Conservation (phyloP, 768 basidiomycete species). For the Lactarius hatsudake region DNA sequence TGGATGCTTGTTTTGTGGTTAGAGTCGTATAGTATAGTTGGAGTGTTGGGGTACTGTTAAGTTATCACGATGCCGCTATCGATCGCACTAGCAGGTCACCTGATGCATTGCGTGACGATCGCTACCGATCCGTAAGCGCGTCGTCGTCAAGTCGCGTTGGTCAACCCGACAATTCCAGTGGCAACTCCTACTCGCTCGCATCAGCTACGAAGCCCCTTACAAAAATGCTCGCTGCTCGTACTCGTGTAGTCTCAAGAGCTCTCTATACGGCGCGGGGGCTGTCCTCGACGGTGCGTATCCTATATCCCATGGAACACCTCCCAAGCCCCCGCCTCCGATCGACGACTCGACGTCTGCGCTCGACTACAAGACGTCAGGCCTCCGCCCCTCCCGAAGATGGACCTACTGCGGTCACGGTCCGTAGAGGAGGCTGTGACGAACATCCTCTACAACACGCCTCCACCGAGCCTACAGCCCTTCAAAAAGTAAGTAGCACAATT, state of each 20-base stretch:
- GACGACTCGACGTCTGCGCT: conserved; percentile 96
- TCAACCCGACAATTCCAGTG: not conserved
- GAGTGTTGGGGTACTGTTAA: not conserved
- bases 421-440: conserved; percentile 98
- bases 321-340: conserved; percentile 75
- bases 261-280: conserved; percentile 29
- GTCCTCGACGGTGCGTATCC: conserved; percentile 25
- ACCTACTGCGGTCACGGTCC: conserved; percentile 75
- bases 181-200: no score
- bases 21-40: not conserved
- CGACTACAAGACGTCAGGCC: conserved; percentile 83
- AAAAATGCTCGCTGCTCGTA: conserved; percentile 20
- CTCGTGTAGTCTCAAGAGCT: conserved; percentile 12
- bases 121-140: no score
- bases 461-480: conserved; percentile 86
- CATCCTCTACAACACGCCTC: conserved; percentile 94
- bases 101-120: no score
- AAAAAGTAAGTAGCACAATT: conserved; percentile 89
- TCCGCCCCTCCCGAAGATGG: conserved; percentile 82
- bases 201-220: not conserved
- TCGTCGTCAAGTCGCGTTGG: no score
- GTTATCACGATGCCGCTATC: not conserved
- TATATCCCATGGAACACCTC: conserved; percentile 35
- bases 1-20: not conserved
- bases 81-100: no score